A percentile compares a stretch with the other conserved stretches of the same genome.
Conservation (phyloP, 2,329 filamentous ascomycete genomes). For the Chaetomiaceae sp. region DNA sequence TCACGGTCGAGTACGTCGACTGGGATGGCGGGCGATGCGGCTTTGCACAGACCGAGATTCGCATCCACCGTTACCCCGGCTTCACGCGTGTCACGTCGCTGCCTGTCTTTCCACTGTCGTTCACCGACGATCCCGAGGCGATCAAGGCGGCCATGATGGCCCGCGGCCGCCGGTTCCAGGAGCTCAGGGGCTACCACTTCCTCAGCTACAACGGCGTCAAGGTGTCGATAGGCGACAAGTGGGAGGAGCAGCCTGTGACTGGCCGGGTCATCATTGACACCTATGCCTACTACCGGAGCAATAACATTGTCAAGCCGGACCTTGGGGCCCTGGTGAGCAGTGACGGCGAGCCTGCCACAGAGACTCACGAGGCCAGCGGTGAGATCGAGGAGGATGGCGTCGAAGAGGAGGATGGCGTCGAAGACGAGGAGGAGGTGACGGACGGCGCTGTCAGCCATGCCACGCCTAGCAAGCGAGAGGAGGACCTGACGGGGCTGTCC, state of each 20-base stretch:
- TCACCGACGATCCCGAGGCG: slow-evolving; percentile 21
- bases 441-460: not conserved
- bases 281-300: slow-evolving; percentile 34
- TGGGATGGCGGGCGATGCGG: slow-evolving; percentile 35
- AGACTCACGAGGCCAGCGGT: not conserved
- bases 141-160: slow-evolving; percentile 28
- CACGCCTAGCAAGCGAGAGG: not conserved
- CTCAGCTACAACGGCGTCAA: slow-evolving; percentile 30
- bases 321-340: slow-evolving; percentile 22
- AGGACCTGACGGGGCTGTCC: slow-evolving; percentile 29
- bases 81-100: slow-evolving; percentile 28
- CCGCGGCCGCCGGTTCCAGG: slow-evolving; percentile 33
- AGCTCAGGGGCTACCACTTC: slow-evolving; percentile 33
- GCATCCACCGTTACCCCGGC: slow-evolving; percentile 29
- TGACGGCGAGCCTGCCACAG: not conserved
- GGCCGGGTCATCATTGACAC: slow-evolving; percentile 35
- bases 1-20: slow-evolving; percentile 34
- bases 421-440: not conserved
- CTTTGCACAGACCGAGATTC: slow-evolving; percentile 24
- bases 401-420: not conserved
- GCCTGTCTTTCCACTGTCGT: slow-evolving; percentile 31
- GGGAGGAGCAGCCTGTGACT: slow-evolving; percentile 24
- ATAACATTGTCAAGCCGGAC: slow-evolving; percentile 29
- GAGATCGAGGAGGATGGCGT: not conserved
- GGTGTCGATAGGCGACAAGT: slow-evolving; percentile 28